Evolutionary conservation across 345 rosid genomes (phyloP), one percentile per base, ranked within the genome.

Genomic region (Melastoma malabathricum): DNA sequence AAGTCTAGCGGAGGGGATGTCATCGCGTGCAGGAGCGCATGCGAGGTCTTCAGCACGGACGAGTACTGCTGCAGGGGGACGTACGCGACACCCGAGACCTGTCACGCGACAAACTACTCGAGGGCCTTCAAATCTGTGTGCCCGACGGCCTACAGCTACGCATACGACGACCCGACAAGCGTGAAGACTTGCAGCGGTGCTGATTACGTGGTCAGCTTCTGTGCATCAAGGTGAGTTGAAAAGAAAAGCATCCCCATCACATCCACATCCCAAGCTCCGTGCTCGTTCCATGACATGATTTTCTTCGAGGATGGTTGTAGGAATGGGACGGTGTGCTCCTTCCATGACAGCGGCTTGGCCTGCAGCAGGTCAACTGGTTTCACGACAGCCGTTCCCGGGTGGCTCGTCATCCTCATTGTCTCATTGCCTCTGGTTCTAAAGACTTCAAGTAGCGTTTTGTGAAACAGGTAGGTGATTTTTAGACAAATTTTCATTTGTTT

Each of bases 121-220:
- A 76, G 19, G 59, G 66, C 58, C 25, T 79, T 82, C 67, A 82
- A 82, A 52, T 65, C 74, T 46, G 68, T 60, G 2, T 82, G 86
- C 61, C 86, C 89, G 29, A 75, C 73, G 14, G 79, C 89, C 19
- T 68, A 78, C 15, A 79, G 83, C 58, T 82, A 76, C 50, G 86
- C 85, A 4, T 64, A 58, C 15, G 90, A 82, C 17, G 65, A 61
- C 29, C 54, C 53, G 17, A 56, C 78, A n/a, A 78, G 80, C 48
- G 59, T 82, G 20, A 55, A 72, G 46, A 72, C 83, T 29, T 82
- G 90, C 61, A 52, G 69, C 15, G 70, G 69, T 9, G 39, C 79
- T 8, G 79, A 70, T 4, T 82, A 76, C 29, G 18, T 72, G 3
- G 60, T 81, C 15, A 63, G 72, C 52, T 81, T 81, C 65, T 81